Percentiles rank a stretch among this genome's conserved stretches.
Conservation (phyloP, 352 stramenopile genomes). For the Globisporangium cederbergense region DNA sequence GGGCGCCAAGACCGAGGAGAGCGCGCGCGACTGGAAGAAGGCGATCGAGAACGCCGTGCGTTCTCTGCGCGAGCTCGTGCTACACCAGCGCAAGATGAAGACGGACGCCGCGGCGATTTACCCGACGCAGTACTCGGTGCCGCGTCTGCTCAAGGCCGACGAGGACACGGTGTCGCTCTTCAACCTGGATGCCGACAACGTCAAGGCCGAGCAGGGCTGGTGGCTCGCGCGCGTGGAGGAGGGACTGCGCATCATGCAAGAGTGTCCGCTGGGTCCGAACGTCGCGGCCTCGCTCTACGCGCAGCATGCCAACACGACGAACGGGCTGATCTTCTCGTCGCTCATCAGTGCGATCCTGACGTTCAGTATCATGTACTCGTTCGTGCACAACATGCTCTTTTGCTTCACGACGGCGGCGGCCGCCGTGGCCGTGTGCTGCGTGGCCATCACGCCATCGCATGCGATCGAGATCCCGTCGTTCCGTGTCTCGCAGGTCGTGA, state of each 20-base stretch:
- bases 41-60: slow-evolving; percentile 78
- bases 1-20: slow-evolving; percentile 81
- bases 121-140: slow-evolving; percentile 58
- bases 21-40: slow-evolving; percentile 76
- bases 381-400: slow-evolving; percentile 77
- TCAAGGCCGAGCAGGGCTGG: slow-evolving; percentile 81
- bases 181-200: slow-evolving; percentile 83
- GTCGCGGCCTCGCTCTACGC: slow-evolving; percentile 75
- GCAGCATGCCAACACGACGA: slow-evolving; percentile 77
- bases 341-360: slow-evolving; percentile 60
- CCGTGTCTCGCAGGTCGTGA: slow-evolving; percentile 79
- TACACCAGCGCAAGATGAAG: slow-evolving; percentile 74
- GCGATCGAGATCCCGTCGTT: slow-evolving; percentile 82
- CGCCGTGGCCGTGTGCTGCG: slow-evolving; percentile 64
- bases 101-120: slow-evolving; percentile 75
- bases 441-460: slow-evolving; percentile 63
- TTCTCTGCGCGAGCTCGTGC: slow-evolving; percentile 65
- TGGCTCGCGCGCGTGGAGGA: slow-evolving; percentile 82
- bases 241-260: slow-evolving; percentile 82
- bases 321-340: slow-evolving; percentile 69
- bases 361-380: slow-evolving; percentile 88
- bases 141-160: slow-evolving; percentile 67
- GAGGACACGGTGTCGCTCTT: slow-evolving; percentile 85
- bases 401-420: slow-evolving; percentile 67
- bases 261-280: slow-evolving; percentile 77